Percentiles rank a stretch among this genome's conserved stretches.
phyloP scores from a whole-genome alignment of 2,329 filamentous ascomycete species.

The Penicillium glabrum region DNA sequence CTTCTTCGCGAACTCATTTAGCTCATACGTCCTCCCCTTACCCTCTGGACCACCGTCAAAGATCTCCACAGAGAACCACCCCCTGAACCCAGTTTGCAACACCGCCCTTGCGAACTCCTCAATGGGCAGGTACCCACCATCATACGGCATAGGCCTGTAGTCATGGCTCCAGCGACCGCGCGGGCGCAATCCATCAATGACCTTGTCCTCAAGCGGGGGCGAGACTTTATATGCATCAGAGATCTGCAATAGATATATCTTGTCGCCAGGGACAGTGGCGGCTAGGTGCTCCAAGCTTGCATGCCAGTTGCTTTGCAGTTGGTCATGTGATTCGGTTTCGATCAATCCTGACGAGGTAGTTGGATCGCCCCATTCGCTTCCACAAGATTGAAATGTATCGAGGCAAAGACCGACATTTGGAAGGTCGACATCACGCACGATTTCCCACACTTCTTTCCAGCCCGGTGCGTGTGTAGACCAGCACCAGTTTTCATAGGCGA shows the following conservation, averaged over 20 bases:
- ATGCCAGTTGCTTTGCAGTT: constrained; percentile 53
- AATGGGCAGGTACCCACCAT: constrained; percentile 70
- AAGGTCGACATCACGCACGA: constrained; percentile 62
- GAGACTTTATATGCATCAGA: constrained; percentile 69
- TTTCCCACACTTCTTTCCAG: constrained; percentile 70
- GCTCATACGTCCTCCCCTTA: constrained; percentile 52
- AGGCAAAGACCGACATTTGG: constrained; percentile 72
- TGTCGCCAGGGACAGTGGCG: constrained; percentile 61
- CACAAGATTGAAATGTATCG: constrained; percentile 74
- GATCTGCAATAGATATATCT: constrained; percentile 74
- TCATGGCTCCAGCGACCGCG: constrained; percentile 70
- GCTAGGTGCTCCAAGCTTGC: constrained; percentile 58
- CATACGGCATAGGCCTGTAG: constrained; percentile 67
- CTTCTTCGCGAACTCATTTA: constrained; percentile 51
- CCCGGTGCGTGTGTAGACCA: constrained; percentile 70
- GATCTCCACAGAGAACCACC: constrained; percentile 69
- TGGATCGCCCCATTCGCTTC: constrained; percentile 72
- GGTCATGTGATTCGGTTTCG: constrained; percentile 47
- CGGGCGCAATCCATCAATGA: constrained; percentile 57
- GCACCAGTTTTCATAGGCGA: constrained; percentile 82
- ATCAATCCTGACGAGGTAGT: constrained; percentile 61
- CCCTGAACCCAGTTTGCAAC: constrained; percentile 64
- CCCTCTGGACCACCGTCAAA: constrained; percentile 63
- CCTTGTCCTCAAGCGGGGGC: constrained; percentile 54
- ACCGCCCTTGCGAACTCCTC: constrained; percentile 65